A percentile compares a stretch with the other conserved stretches of the same genome.
Evolutionary conservation across 257 asterid genomes (phyloP).

Genomic region (Nicotiana noctiflora): DNA sequence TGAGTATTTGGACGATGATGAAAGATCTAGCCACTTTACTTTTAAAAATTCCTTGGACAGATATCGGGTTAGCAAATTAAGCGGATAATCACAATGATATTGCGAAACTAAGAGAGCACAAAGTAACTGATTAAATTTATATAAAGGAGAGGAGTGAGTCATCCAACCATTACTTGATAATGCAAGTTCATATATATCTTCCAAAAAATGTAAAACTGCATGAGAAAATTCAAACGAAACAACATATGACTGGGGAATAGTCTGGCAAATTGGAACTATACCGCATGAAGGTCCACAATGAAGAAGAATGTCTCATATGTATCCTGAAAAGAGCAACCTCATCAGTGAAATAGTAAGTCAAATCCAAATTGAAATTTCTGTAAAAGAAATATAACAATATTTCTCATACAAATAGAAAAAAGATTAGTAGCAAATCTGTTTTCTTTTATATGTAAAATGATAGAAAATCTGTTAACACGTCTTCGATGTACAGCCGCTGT

Average conservation of each 20-base stretch:
- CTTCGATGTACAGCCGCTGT: neutral
- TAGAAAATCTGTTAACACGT: neutral
- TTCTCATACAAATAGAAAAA: neutral
- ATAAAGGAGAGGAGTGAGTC: neutral
- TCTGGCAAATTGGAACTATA: constrained; percentile 20
- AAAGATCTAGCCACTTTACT: neutral
- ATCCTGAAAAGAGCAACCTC: constrained; percentile 57
- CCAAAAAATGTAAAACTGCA: neutral
- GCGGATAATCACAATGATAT: neutral
- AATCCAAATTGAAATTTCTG: neutral
- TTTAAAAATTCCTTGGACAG: neutral
- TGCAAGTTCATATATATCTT: neutral
- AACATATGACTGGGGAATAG: constrained; percentile 8
- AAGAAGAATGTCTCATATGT: constrained; percentile 78
- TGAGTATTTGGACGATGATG: neutral
- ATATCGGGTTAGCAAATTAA: neutral
- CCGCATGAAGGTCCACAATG: constrained; percentile 99
- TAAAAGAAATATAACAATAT: neutral
- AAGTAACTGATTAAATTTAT: neutral
- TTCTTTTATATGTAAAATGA: neutral
- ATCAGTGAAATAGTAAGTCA: neutral
- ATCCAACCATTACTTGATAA: neutral
- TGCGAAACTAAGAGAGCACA: neutral
- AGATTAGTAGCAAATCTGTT: neutral
- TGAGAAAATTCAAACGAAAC: neutral